phyloP scores from a whole-genome alignment of 805 yeast genomes.

The Pichia thaimueangensis region DNA sequence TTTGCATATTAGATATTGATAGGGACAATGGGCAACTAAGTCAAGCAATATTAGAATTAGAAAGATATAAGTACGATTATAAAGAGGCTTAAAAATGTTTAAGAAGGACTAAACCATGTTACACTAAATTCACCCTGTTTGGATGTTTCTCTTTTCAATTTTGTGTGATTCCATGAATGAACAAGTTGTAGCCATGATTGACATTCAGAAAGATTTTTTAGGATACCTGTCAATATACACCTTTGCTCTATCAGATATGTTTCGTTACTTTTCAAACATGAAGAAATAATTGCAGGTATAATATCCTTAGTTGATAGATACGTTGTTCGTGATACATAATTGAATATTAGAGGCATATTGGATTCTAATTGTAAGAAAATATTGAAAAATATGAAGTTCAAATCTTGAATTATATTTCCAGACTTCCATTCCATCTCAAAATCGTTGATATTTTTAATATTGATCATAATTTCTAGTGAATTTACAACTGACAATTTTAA shows the following conservation, averaged over 20 bases:
- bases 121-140: slow-evolving; percentile 6
- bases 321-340: slow-evolving; percentile 21
- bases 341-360: slow-evolving; percentile 26
- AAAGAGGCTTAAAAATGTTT: slow-evolving; percentile 27
- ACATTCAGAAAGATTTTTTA: slow-evolving; percentile 18
- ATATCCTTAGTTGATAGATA: slow-evolving; percentile 15
- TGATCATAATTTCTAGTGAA: slow-evolving; percentile 6
- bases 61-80: slow-evolving; percentile 24
- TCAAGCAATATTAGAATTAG: slow-evolving; percentile 18
- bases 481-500: slow-evolving; percentile 3
- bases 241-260: slow-evolving; percentile 16
- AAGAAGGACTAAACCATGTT: slow-evolving; percentile 16
- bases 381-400: slow-evolving; percentile 25
- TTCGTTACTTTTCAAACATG: slow-evolving; percentile 16
- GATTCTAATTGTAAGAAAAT: slow-evolving; percentile 21
- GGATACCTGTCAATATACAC: slow-evolving; percentile 22
- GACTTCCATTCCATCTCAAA: slow-evolving; percentile 1
- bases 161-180: slow-evolving; percentile 5
- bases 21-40: slow-evolving; percentile 18
- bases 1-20: slow-evolving; percentile 16
- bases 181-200: slow-evolving; percentile 6
- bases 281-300: slow-evolving; percentile 14
- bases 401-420: slow-evolving; percentile 14
- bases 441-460: background rate
- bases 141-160: slow-evolving; percentile 8